Conservation (phyloP, 2,329 filamentous ascomycete species). For the Paraphaeosphaeria sporulosa region DNA sequence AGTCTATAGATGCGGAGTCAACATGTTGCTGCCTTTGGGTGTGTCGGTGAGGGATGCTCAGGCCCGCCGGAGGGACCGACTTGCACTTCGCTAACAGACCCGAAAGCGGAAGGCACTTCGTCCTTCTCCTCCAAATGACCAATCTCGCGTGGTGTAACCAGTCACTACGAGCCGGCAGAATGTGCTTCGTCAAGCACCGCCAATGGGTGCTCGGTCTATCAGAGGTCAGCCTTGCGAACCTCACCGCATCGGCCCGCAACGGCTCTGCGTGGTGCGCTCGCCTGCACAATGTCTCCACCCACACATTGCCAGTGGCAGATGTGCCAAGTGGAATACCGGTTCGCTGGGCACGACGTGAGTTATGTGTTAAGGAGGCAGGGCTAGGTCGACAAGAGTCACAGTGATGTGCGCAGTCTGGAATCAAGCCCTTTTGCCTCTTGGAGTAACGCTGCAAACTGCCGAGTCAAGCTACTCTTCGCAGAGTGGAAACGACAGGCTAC, state of each 20-base stretch:
- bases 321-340: background rate
- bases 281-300: conserved; percentile 5
- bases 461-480: background rate
- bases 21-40: conserved; percentile 10
- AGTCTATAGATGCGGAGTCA: conserved; percentile 3
- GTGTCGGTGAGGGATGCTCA: conserved; percentile 12
- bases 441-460: background rate
- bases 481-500: background rate
- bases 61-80: conserved; percentile 2
- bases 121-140: background rate
- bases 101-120: conserved; percentile 12
- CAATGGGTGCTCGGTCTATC: conserved; percentile 5
- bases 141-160: background rate
- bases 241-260: conserved; percentile 10
- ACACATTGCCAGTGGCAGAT: conserved; percentile 4
- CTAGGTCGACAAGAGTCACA: background rate
- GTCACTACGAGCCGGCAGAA: conserved; percentile 10
- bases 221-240: conserved; percentile 6
- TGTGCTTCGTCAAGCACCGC: conserved; percentile 10
- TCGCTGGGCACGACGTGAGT: background rate
- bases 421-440: background rate
- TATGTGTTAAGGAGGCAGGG: background rate
- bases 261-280: background rate
- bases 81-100: conserved; percentile 9
- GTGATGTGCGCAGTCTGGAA: background rate